These are phyloP conservation scores for Heterobasidion parviporum DNA, from an alignment of 1,284 basidiomycete species.

Conservation along the genomic window DNA sequence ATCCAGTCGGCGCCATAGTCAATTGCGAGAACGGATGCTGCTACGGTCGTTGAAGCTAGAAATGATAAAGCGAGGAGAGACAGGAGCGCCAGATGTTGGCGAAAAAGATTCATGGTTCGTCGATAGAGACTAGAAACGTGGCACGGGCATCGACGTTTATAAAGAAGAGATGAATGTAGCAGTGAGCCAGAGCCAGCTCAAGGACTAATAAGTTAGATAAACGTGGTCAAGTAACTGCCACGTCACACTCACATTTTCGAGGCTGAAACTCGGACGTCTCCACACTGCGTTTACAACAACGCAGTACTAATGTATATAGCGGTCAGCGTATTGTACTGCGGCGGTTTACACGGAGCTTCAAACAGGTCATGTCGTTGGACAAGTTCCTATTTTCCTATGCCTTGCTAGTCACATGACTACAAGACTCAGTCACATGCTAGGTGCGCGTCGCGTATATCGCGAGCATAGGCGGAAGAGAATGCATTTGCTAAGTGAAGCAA, in stretches of 20 bases:
- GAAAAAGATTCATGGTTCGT: constrained; percentile 4
- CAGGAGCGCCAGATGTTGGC: constrained; percentile 7
- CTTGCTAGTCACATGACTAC: neutral
- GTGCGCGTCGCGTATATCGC: neutral
- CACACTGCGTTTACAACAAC: neutral
- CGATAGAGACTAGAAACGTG: constrained; percentile 1
- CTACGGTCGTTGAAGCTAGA: constrained; percentile 3
- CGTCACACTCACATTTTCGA: neutral
- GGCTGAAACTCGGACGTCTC: neutral
- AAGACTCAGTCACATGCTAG: neutral
- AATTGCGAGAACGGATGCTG: constrained; percentile 75
- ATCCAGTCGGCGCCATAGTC: constrained; percentile 97
- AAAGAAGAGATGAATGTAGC: neutral
- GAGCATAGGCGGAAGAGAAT: no score
- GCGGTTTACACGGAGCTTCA: no score
- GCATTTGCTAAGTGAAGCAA: no score
- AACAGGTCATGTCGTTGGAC: no score
- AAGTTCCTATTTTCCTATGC: no score
- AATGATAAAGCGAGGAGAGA: constrained; percentile 6
- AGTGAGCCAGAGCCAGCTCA: neutral
- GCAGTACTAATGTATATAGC: no score
- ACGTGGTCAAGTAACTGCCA: neutral
- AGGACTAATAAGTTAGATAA: neutral
- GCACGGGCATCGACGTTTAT: constrained; percentile 4
- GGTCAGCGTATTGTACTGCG: no score